Base-by-base conservation (phyloP, 345 rosid genomes). In the Eutrema japonicum region DNA sequence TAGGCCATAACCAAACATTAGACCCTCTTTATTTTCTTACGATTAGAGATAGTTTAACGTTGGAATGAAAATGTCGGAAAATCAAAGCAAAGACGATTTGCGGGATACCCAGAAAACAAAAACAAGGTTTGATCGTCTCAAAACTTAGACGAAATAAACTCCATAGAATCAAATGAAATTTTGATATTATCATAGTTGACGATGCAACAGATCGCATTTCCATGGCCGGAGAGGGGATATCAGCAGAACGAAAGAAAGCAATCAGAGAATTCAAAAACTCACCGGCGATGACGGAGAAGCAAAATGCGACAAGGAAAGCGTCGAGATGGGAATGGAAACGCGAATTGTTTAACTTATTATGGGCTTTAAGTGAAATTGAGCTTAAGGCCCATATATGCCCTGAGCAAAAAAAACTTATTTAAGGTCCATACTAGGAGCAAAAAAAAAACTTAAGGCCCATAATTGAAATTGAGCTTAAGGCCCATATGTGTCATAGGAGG, bases 261-360 rank as follows among this genome's bases (percentile, higher is more conserved):
- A 38, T 40, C 64, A 22, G 14, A 37, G 18, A 18, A 10, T 22
- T 58, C 9, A 57, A 58, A 58, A 58, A 37, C 45, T 58, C 46
- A 58, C 46, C 64, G 64, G 30, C 64, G 64, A 58, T 5, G 32
- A 37, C 46, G 64, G 46, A 58, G 32, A 57, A 18, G 46, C 64
- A 9, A 58, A 38, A 6, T 38, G 32, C 32, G 41, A 5, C 14
- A 4, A 32, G 6, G 32, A 38, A 56, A 58, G 46, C 32, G 7
- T 46, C 64, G 46, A 18, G 46, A 38, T 18, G 30, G 14, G 5
- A 38, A 11, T 7, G 33, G 7, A 6, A 30, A 18, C n/a, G 46
- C 29, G 63, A 18, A 22, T 3, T 60, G 10, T 11, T 40, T 26
- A 58, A 18, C 3, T 1, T 41, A 22, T 22, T 22, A 22, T 37